A percentile compares a stretch with the other conserved stretches of the same genome.
These are phyloP conservation scores for Chlorella ohadii DNA, from an alignment of 139 green algal species.

Conservation along the genomic window DNA sequence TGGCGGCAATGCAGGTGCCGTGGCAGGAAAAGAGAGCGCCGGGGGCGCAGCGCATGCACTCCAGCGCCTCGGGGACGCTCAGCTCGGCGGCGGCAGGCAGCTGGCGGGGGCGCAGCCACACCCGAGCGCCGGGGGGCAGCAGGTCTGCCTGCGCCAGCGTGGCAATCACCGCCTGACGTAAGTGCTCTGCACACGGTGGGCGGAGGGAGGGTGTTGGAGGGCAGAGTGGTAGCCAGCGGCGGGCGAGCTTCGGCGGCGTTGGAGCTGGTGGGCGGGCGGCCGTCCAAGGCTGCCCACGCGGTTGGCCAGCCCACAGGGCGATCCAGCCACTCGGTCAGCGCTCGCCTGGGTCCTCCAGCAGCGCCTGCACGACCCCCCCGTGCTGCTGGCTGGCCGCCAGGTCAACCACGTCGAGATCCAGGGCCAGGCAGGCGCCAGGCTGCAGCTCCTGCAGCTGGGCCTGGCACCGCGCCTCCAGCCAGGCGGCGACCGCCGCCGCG, in stretches of 20 bases:
- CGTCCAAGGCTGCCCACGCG: too few species aligned
- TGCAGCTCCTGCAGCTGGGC: neutral
- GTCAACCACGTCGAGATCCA: neutral
- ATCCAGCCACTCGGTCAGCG: too few species aligned
- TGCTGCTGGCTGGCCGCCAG: conserved; percentile 7
- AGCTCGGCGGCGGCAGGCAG: neutral
- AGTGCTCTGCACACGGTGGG: neutral
- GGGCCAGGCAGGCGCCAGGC: neutral
- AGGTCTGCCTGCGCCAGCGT: neutral
- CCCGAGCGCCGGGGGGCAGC: neutral
- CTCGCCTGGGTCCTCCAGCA: neutral
- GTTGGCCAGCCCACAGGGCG: too few species aligned
- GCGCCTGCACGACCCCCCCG: neutral
- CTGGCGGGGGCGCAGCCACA: conserved; percentile 25
- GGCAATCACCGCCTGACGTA: neutral
- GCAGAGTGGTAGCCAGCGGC: too few species aligned
- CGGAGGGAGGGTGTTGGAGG: neutral
- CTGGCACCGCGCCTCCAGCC: neutral
- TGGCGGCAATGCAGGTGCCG: conserved; percentile 9
- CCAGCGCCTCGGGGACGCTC: neutral
- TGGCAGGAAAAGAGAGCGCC: neutral
- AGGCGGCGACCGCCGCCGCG: neutral
- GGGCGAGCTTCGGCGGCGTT: neutral
- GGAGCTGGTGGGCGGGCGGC: too few species aligned
- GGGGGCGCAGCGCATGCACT: neutral